Conservation (phyloP, 2,329 filamentous ascomycete species). For the Talaromyces sp. region DNA sequence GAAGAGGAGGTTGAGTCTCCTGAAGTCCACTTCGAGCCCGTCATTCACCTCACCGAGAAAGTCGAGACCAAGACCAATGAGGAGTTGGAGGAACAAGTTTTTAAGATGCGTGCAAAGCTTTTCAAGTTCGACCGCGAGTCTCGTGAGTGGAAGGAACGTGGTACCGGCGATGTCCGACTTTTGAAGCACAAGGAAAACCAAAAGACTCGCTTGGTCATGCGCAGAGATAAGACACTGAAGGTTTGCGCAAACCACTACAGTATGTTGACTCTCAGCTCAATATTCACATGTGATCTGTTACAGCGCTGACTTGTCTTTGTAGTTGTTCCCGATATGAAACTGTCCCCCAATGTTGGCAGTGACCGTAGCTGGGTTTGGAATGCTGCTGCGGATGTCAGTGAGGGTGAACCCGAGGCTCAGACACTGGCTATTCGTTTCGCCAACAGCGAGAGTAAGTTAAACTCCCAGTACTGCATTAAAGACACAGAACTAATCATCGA, state of each 20-base stretch:
- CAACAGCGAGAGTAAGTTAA: slow-evolving; percentile 87
- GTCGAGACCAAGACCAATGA: slow-evolving; percentile 97
- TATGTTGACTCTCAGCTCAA: slow-evolving; percentile 46
- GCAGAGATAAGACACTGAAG: slow-evolving; percentile 98
- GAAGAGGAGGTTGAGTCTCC: slow-evolving; percentile 80
- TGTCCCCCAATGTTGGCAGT: slow-evolving; percentile 94
- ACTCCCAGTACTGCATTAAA: not conserved
- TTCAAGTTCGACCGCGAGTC: slow-evolving; percentile 94
- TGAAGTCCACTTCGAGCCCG: slow-evolving; percentile 95
- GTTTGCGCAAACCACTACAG: slow-evolving; percentile 99
- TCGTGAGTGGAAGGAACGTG: slow-evolving; percentile 98
- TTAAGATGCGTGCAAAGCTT: slow-evolving; percentile 99
- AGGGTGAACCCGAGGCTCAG: slow-evolving; percentile 93
- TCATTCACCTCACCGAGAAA: slow-evolving; percentile 93
- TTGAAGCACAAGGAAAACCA: slow-evolving; percentile 98
- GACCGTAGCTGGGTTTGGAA: slow-evolving; percentile 99
- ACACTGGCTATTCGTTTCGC: slow-evolving; percentile 96
- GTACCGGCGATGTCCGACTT: slow-evolving; percentile 90
- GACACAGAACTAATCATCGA: not conserved
- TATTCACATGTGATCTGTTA: not conserved
- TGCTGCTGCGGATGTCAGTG: slow-evolving; percentile 92
- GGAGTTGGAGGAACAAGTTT: slow-evolving; percentile 92
- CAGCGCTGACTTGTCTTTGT: not conserved
- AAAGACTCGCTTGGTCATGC: slow-evolving; percentile 97
- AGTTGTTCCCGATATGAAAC: slow-evolving; percentile 99